Percentiles rank a stretch among this genome's conserved stretches.
These are phyloP conservation scores for Falciphora oryzae DNA, from an alignment of 2,329 filamentous ascomycete species.

Conservation along the genomic window DNA sequence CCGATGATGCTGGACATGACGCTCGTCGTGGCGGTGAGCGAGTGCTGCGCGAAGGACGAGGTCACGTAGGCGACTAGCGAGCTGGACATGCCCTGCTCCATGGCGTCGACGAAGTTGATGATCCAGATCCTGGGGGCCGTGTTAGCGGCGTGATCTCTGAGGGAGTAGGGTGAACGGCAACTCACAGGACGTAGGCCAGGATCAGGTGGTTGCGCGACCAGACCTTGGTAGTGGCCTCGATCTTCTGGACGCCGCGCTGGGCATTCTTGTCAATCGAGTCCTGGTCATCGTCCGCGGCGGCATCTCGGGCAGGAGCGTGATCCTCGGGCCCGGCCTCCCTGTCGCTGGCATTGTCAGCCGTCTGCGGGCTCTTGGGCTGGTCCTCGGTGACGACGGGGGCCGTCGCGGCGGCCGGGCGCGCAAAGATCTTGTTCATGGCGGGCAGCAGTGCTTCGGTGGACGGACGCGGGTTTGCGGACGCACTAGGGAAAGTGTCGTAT, in stretches of 20 bases:
- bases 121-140: slow-evolving; percentile 13
- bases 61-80: slow-evolving; percentile 27
- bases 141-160: too few species aligned
- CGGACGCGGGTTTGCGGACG: not conserved
- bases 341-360: not conserved
- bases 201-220: slow-evolving; percentile 36
- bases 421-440: not conserved
- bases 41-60: slow-evolving; percentile 15
- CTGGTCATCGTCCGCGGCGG: slow-evolving; percentile 19
- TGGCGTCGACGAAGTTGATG: slow-evolving; percentile 23
- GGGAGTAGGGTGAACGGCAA: slow-evolving; percentile 8
- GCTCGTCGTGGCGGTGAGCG: slow-evolving; percentile 14
- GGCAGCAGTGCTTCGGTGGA: not conserved
- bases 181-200: slow-evolving; percentile 38
- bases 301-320: not conserved
- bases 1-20: slow-evolving; percentile 35
- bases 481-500: not conserved
- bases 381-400: not conserved
- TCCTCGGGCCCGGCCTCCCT: not conserved
- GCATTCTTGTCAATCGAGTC: slow-evolving; percentile 27
- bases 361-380: not conserved
- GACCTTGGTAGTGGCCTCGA: slow-evolving; percentile 42
- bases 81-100: slow-evolving; percentile 30
- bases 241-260: slow-evolving; percentile 40
- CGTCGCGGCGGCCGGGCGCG: not conserved